Percentiles rank a stretch among this genome's conserved stretches.
Evolutionary conservation across 352 stramenopile species (phyloP).

Genomic region (Blastocystis sp.): DNA sequence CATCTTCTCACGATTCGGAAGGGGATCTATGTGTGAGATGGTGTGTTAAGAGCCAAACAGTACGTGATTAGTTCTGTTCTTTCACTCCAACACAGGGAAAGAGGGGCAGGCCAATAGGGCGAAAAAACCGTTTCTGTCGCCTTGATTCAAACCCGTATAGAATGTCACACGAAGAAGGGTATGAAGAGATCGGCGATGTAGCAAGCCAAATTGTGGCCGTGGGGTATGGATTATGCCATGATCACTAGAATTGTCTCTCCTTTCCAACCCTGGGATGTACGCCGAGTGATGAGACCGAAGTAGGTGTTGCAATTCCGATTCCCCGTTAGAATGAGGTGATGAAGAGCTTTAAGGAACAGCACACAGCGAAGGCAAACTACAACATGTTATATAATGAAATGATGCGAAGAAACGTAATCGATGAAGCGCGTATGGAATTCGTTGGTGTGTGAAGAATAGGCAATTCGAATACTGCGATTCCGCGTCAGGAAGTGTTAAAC

Average conservation of each 20-base stretch:
- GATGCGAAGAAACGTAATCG: constrained; percentile 10
- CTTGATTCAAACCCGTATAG: not conserved
- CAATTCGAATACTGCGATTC: not conserved
- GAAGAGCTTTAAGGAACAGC: not conserved
- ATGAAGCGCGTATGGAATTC: not conserved
- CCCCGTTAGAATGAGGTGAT: not conserved
- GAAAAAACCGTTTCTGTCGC: too few relatives aligned
- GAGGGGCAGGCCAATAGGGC: too few relatives aligned
- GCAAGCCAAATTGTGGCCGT: constrained; percentile 5
- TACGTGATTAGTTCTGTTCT: too few relatives aligned
- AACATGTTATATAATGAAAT: not conserved
- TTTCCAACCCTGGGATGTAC: constrained; percentile 15
- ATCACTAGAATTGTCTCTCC: constrained; percentile 26
- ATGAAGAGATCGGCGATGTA: not conserved
- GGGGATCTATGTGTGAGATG: too few relatives aligned
- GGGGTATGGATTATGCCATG: not conserved
- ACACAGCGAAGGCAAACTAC: not conserved
- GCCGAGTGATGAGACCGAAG: not conserved
- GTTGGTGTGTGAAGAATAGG: not conserved
- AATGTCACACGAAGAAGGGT: not conserved
- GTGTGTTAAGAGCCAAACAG: too few relatives aligned
- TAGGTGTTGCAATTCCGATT: not conserved
- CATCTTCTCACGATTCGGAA: not conserved
- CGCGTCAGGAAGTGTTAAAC: not conserved
- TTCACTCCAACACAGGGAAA: too few relatives aligned